Conservation (phyloP, 2,329 filamentous ascomycete genomes). For the Pochonia chlamydosporia region DNA sequence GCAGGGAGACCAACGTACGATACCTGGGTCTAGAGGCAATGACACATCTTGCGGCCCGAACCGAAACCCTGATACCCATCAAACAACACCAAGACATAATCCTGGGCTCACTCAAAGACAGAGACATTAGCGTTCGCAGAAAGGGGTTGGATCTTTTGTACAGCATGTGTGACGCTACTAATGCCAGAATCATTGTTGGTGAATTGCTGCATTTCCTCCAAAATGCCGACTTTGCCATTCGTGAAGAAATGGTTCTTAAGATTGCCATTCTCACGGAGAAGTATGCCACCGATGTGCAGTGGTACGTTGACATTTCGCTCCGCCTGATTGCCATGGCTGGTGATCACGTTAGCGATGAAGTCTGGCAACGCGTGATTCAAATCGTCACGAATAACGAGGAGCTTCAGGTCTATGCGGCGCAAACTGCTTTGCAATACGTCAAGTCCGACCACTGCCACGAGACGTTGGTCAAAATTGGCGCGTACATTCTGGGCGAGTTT, state of each 20-base stretch:
- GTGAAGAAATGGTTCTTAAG: constrained; percentile 98
- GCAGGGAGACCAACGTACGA: constrained; percentile 92
- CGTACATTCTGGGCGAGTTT: constrained; percentile 93
- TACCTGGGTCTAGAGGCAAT: constrained; percentile 96
- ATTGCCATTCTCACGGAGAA: constrained; percentile 98
- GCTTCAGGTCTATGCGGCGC: constrained; percentile 90
- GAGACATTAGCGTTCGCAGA: constrained; percentile 93
- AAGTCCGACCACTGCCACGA: constrained; percentile 94
- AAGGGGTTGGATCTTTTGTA: constrained; percentile 95
- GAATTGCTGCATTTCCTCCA: constrained; percentile 93
- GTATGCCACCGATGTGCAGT: constrained; percentile 96
- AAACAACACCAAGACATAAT: constrained; percentile 98
- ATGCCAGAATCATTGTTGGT: constrained; percentile 86
- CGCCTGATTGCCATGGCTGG: constrained; percentile 93
- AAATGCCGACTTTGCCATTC: constrained; percentile 93
- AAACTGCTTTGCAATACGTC: constrained; percentile 87
- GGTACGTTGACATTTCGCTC: constrained; percentile 98
- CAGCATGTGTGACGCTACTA: constrained; percentile 98
- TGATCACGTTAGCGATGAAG: constrained; percentile 97
- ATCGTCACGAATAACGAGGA: constrained; percentile 99
- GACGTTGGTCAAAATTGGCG: constrained; percentile 95
- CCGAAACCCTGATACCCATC: constrained; percentile 92
- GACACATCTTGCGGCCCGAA: constrained; percentile 91
- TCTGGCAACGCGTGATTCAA: constrained; percentile 98
- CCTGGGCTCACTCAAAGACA: constrained; percentile 84